Evolutionary conservation across 148 eudicot genomes (phyloP).

Genomic region (Spergularia marina): DNA sequence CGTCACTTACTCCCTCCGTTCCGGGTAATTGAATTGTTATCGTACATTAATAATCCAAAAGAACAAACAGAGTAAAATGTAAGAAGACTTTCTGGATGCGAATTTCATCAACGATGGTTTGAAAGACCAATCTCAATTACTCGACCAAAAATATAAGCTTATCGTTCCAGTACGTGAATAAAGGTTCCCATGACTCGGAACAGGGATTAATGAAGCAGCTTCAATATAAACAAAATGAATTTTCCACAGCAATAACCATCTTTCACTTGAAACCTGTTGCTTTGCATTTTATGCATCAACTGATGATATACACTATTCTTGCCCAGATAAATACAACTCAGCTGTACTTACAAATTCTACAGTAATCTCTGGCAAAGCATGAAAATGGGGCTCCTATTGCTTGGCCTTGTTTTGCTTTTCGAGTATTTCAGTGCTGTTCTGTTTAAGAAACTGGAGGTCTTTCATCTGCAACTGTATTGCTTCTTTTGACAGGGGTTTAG

Average conservation of each 20-base stretch:
- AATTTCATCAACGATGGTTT: too few relatives aligned
- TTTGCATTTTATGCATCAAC: not conserved
- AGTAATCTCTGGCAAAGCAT: not conserved
- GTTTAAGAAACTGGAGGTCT: slow-evolving; percentile 80
- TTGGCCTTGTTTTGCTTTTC: slow-evolving; percentile 18
- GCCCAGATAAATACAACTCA: slow-evolving; percentile 3
- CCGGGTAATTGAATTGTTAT: too few relatives aligned
- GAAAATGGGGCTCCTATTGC: not conserved
- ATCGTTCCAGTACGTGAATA: too few relatives aligned
- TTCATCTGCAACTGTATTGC: slow-evolving; percentile 88
- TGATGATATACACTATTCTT: slow-evolving; percentile 6
- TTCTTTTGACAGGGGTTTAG: slow-evolving; percentile 74
- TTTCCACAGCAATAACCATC: not conserved
- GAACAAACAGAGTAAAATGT: too few relatives aligned
- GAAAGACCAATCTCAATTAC: too few relatives aligned
- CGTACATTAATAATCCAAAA: too few relatives aligned
- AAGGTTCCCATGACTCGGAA: too few relatives aligned
- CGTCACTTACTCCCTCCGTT: too few relatives aligned
- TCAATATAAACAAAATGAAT: not conserved
- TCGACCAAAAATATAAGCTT: too few relatives aligned
- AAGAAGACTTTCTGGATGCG: too few relatives aligned
- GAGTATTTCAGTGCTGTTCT: slow-evolving; percentile 38
- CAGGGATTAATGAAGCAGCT: too few relatives aligned
- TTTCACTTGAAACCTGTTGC: not conserved
- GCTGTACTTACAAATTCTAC: not conserved